These are phyloP conservation scores for Trichoderma simmonsii DNA, from an alignment of 2,329 filamentous ascomycete species.

Conservation along the genomic window DNA sequence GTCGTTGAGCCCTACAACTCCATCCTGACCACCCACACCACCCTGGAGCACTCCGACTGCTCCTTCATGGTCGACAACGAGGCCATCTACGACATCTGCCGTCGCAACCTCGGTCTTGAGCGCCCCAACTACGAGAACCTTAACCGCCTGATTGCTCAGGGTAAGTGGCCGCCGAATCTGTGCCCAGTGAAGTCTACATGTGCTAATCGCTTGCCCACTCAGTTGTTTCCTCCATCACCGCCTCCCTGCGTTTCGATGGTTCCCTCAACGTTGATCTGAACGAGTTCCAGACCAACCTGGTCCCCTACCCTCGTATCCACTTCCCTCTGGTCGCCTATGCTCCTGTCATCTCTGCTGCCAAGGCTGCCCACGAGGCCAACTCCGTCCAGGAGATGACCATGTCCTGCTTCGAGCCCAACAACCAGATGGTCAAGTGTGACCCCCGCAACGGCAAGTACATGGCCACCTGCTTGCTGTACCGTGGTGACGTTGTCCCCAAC, in stretches of 20 bases:
- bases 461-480: slow-evolving; percentile 97
- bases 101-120: slow-evolving; percentile 94
- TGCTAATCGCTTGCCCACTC: neutral
- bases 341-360: slow-evolving; percentile 89
- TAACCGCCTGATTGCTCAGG: slow-evolving; percentile 97
- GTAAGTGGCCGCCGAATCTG: slow-evolving; percentile 42
- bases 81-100: slow-evolving; percentile 99
- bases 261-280: slow-evolving; percentile 99
- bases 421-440: slow-evolving; percentile 99
- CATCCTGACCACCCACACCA: slow-evolving; percentile 97
- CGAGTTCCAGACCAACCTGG: slow-evolving; percentile 99
- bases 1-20: slow-evolving; percentile 99
- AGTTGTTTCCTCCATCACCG: slow-evolving; percentile 98
- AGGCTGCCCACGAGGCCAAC: slow-evolving; percentile 97
- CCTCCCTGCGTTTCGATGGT: slow-evolving; percentile 96
- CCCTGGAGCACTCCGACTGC: slow-evolving; percentile 98
- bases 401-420: slow-evolving; percentile 99
- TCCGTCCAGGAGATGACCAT: slow-evolving; percentile 97
- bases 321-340: slow-evolving; percentile 98
- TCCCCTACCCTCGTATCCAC: slow-evolving; percentile 98
- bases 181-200: neutral
- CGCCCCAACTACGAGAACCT: slow-evolving; percentile 98
- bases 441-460: slow-evolving; percentile 99
- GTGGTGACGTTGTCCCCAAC: slow-evolving; percentile 96
- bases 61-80: slow-evolving; percentile 99